Conservation (phyloP, 2,329 filamentous ascomycete genomes). For the Phaeomoniella chlamydospora region DNA sequence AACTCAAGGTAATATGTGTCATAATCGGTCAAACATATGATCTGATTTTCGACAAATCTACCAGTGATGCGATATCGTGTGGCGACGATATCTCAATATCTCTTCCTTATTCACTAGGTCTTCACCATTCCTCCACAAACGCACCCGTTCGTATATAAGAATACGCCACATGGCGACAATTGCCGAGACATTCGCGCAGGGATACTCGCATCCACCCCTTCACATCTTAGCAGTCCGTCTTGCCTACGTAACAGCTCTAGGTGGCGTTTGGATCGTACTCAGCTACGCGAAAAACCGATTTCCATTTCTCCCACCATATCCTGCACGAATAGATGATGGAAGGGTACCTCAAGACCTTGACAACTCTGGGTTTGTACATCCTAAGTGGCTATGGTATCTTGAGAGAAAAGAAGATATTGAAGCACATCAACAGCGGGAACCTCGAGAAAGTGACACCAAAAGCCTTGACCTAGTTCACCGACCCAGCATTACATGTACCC, state of each 20-base stretch:
- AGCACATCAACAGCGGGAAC: neutral
- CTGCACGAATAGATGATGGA: neutral
- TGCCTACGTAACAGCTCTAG: slow-evolving; percentile 2
- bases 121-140: no score
- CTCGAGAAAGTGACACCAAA: neutral
- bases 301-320: slow-evolving; percentile 1
- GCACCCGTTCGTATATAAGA: no score
- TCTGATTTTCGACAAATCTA: slow-evolving; percentile 5
- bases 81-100: slow-evolving; percentile 1
- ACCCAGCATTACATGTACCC: neutral
- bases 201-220: slow-evolving; percentile 1
- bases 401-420: neutral
- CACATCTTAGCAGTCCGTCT: slow-evolving; percentile 2
- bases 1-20: no score
- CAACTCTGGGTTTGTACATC: neutral
- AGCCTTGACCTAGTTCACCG: neutral
- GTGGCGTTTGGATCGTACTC: slow-evolving; percentile 2
- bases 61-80: slow-evolving; percentile 5
- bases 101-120: neutral
- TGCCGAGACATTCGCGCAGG: no score
- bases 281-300: slow-evolving; percentile 3
- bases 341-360: neutral
- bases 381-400: neutral
- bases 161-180: no score
- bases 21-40: no score